phyloP scores from a whole-genome alignment of 1,284 basidiomycete species.

The Hemileia vastatrix region DNA sequence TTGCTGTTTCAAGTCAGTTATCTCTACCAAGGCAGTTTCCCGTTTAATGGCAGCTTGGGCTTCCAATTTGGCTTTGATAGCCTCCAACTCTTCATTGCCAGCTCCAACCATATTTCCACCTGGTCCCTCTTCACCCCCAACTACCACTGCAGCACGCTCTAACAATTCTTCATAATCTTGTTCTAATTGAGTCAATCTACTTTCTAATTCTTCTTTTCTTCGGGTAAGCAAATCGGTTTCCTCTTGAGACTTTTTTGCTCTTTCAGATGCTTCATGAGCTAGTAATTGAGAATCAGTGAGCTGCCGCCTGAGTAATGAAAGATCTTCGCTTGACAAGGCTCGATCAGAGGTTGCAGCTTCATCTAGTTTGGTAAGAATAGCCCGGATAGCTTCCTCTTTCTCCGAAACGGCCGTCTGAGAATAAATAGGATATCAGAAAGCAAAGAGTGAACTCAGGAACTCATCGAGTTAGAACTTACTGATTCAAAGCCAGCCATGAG shows the following conservation, averaged over 20 bases:
- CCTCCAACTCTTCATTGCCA: constrained; percentile 5
- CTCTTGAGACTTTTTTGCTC: constrained; percentile 77
- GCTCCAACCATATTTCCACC: constrained; percentile 1
- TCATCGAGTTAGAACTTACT: constrained; percentile 49
- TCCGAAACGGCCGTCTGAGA: constrained; percentile 79
- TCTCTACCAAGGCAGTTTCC: constrained; percentile 76
- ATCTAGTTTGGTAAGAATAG: constrained; percentile 71
- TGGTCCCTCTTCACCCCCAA: constrained; percentile 8
- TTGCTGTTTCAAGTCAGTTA: constrained; percentile 80
- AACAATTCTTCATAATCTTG: constrained; percentile 92
- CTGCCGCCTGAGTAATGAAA: constrained; percentile 70
- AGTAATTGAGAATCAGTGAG: constrained; percentile 77
- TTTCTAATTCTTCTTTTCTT: constrained; percentile 77
- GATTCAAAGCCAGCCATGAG: constrained; percentile 99
- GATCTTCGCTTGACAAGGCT: constrained; percentile 58
- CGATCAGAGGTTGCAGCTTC: constrained; percentile 55
- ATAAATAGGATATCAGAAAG: constrained; percentile 7
- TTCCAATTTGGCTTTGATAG: constrained; percentile 74
- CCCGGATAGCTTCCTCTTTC: constrained; percentile 82
- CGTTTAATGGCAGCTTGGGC: constrained; percentile 84
- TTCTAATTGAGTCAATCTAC: constrained; percentile 68
- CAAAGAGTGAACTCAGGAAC: neutral
- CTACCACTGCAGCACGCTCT: constrained; percentile 39
- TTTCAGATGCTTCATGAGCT: constrained; percentile 78
- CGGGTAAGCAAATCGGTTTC: constrained; percentile 78